Conservation (phyloP, 352 stramenopile genomes). For the Phytopythium litorale region DNA sequence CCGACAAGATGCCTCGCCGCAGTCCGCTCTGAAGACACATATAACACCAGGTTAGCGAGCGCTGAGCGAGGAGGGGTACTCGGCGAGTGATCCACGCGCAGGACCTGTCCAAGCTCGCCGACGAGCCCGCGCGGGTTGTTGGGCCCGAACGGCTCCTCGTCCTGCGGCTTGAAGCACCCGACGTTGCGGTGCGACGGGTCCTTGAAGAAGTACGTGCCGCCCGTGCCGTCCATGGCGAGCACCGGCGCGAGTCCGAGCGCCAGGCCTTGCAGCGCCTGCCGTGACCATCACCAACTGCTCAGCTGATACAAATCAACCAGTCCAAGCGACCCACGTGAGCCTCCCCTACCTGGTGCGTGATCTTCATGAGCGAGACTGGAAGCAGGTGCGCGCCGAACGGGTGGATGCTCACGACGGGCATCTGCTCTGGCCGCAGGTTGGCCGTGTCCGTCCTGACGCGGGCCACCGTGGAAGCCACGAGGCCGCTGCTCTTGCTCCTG, state of each 20-base stretch:
- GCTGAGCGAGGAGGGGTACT: background rate
- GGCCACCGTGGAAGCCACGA: background rate
- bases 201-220: constrained; percentile 98
- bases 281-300: background rate
- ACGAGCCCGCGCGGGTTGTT: constrained; percentile 97
- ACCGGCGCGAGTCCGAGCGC: constrained; percentile 89
- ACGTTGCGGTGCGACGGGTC: constrained; percentile 92
- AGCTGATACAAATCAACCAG: background rate
- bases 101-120: constrained; percentile 61
- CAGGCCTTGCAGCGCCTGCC: constrained; percentile 86
- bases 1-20: constrained; percentile 92
- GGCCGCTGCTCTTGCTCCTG: constrained; percentile 10
- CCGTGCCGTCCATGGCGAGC: constrained; percentile 93
- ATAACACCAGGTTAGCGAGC: background rate
- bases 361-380: constrained; percentile 76
- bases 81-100: background rate
- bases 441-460: constrained; percentile 8
- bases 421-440: constrained; percentile 47
- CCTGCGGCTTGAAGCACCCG: constrained; percentile 97
- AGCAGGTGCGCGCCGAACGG: constrained; percentile 75
- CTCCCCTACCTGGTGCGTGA: constrained; percentile 58
- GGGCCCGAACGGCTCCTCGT: constrained; percentile 97
- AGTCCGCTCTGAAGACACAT: constrained; percentile 43
- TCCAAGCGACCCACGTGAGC: background rate
- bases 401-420: constrained; percentile 71